Conservation (phyloP, 805 yeast genomes). For the Metschnikowia corniflorae region DNA sequence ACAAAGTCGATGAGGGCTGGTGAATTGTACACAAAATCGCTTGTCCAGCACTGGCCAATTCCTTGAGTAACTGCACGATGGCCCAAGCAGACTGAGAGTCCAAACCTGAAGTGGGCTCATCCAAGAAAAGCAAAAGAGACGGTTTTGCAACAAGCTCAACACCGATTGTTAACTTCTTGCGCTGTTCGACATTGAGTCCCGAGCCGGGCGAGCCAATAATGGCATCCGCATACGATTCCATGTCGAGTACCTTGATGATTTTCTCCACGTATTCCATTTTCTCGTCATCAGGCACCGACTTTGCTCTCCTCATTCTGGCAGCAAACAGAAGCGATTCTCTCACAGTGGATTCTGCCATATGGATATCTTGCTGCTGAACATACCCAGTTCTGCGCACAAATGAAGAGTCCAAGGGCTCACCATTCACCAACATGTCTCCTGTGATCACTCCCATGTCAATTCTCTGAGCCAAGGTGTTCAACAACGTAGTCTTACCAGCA, state of each 20-base stretch:
- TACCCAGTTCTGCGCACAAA: conserved; percentile 56
- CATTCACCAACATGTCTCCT: conserved; percentile 58
- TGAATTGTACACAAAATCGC: conserved; percentile 58
- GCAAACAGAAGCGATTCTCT: conserved; percentile 52
- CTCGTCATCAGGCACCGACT: conserved; percentile 37
- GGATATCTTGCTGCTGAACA: conserved; percentile 60
- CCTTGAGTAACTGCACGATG: conserved; percentile 48
- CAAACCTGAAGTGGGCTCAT: conserved; percentile 44
- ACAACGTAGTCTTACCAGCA: conserved; percentile 57
- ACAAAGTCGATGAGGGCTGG: conserved; percentile 47
- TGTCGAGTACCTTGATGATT: conserved; percentile 47
- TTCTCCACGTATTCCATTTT: conserved; percentile 51
- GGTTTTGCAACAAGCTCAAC: conserved; percentile 56
- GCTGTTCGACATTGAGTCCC: conserved; percentile 54
- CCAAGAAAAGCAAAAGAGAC: conserved; percentile 45
- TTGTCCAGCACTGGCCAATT: conserved; percentile 50
- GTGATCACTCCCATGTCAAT: conserved; percentile 54
- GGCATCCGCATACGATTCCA: conserved; percentile 53
- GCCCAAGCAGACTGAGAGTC: conserved; percentile 52
- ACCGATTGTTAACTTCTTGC: conserved; percentile 52
- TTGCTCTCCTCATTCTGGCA: conserved; percentile 47
- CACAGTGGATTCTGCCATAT: conserved; percentile 48
- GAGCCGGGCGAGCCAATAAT: conserved; percentile 44
- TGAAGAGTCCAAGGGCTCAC: conserved; percentile 44
- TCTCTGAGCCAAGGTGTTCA: conserved; percentile 52